Base-by-base conservation (phyloP, 257 asterid genomes). In the Echites panduratus region DNA sequence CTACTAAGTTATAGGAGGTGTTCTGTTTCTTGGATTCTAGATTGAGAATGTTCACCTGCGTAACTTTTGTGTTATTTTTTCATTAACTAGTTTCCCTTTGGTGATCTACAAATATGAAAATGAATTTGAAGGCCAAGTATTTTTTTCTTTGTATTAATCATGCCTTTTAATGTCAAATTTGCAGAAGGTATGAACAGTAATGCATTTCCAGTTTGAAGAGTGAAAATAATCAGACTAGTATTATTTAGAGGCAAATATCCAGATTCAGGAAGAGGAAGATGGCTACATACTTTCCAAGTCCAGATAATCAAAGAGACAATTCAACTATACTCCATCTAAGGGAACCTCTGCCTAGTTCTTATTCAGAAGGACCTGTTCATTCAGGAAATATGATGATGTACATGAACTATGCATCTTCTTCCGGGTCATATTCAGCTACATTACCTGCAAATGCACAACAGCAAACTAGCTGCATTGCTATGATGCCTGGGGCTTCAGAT, bases 231-330 rank as follows among this genome's bases (percentile, higher is more conserved):
- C 67, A 48, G 48, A 57, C 78, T 76, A 19, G 43, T 69, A 63
- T 2, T 47, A 24, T 52, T 67, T 61, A 74, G 72, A 65, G 44
- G 78, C 41, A 22, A 63, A 54, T 59, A 40, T 73, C 78, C 59
- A 68, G 58, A 4, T 1, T 65, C n/a, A 66, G 6, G 17, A 70
- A 19, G 52, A 56, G 53, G 29, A 53, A 76, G 68, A 88, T 90
- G 98, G 89, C 87, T 17, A 75, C 91, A 49, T 89, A 80, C 73
- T 82, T 84, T 64, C 89, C 97, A 2, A 78, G 77, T 80, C 72
- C 89, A 62, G 87, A 81, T 81, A 80, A 81, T 75, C 88, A 83
- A 76, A 85, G 86, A 66, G 89, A 88, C 32, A 68, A 84, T 38
- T 79, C 85, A 41, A 82, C 88, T 44, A 75, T 87, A 83, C 84